phyloP scores from a whole-genome alignment of 2,329 filamentous ascomycete species.

The Botrytis deweyae region DNA sequence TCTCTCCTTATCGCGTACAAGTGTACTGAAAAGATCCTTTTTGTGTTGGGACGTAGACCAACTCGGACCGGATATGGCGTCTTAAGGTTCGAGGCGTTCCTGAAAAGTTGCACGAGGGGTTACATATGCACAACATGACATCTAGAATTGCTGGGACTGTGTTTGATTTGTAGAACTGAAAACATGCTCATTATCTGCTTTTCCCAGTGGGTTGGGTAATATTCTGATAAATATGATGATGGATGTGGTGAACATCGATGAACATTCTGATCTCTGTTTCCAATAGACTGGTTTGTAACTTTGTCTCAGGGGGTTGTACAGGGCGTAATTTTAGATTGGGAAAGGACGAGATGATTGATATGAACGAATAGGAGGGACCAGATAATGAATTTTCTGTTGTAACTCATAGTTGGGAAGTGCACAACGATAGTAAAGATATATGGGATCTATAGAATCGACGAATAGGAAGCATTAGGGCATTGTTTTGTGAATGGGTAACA shows the following conservation, averaged over 20 bases:
- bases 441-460: background rate
- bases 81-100: conserved; percentile 12
- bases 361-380: background rate
- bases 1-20: background rate
- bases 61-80: background rate
- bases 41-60: background rate
- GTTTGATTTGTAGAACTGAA: background rate
- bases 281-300: background rate
- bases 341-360: background rate
- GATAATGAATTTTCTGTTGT: background rate
- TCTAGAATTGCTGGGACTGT: conserved; percentile 1
- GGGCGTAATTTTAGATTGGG: background rate
- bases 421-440: background rate
- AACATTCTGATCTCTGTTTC: background rate
- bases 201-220: background rate
- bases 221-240: background rate
- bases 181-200: background rate
- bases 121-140: conserved; percentile 14
- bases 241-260: background rate
- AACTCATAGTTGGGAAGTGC: background rate
- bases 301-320: background rate
- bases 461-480: background rate
- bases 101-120: background rate
- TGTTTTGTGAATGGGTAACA: background rate
- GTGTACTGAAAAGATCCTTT: background rate